Base-by-base conservation (phyloP, 176 grass and related monocot species). In the Thinopyrum elongatum region DNA sequence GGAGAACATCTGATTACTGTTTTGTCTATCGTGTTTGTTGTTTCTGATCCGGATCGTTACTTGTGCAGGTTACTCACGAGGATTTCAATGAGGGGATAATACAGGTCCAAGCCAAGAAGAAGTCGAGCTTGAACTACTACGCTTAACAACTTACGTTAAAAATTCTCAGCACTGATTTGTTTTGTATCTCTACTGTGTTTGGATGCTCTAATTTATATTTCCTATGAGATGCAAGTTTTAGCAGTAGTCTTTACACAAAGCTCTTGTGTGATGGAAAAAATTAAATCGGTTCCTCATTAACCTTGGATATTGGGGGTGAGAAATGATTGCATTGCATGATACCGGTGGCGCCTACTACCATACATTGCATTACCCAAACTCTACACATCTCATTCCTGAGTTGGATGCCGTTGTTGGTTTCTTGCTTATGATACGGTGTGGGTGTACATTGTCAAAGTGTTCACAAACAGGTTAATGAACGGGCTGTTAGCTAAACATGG, bases 11-110 rank as follows among this genome's bases (percentile, higher is more conserved):
- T 79, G 8, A 41, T 41, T 17, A 34, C 8, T 21, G 23, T 82
- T 26, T 39, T 38, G 44, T 19, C 23, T 34, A 70, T 78, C 10
- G 36, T 4, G 4, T 38, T 30, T 16, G 4, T 57, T 4, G 46
- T 23, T 29, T 36, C 22, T 71, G 19, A 84, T 23, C 7, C 22
- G 53, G 57, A 65, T 65, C 1, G 55, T 29, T 91, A 69, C 22
- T 41, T 64, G 39, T 30, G 72, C 77, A 95, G 91, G 93, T 93
- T 30, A 98, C 87, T 6, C 95, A 95, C 8, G 95, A 98, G 49
- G 95, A 98, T 78, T 98, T 98, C 80, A 93, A 93, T 27, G 93
- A 98, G 85, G 95, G 95, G 65, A 95, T 98, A 46, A 79, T 95
- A 28, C 95, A 98, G 83, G 91, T 98, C 39, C 93, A 98, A 75